Evolutionary conservation across 345 rosid genomes (phyloP), one percentile per base, ranked within the genome.

Genomic region (Aurinia saxatilis): DNA sequence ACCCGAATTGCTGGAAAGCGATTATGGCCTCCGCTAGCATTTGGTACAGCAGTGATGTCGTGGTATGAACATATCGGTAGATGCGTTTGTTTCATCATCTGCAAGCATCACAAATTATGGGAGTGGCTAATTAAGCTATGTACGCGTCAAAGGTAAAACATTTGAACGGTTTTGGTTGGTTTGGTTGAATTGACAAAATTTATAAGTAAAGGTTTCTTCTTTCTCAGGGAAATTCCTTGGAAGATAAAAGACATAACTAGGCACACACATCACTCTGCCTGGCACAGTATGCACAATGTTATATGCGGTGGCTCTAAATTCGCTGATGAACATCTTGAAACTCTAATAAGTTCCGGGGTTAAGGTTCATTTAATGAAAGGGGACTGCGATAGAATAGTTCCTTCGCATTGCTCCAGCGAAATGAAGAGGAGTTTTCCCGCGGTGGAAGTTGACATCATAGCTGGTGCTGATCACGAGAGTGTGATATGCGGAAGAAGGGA

Each of bases 211-310:
- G 4, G 1, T 38, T 63, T 44, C 4, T 15, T 40, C 10, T 50
- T 50, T 58, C 63, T 16, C 66, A 91, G 90, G 79, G 86, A 84
- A 35, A 58, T 88, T 18, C 80, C 50, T 65, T 86, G 84, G 73
- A 60, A 61, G 71, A 18, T 52, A 1, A 46, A 55, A 21, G 88
- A 84, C 74, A 41, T 84, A 66, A 77, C 92, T 1, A 83, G 77
- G 67, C 96, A 86, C 76, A 84, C 98, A 15, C 98, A 91, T 76
- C 95, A 75, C 75, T 88, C 98, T 0, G 95, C 92, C 51, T 91
- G 92, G 95, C 90, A 86, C 52, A 75, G 80, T 31, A 86, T 88
- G 96, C 96, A 88, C 56, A 91, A 86, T 65, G 90, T 86, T 47
- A 71, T 88, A 52, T 91, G 95, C 30, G 87, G 92, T 14, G 90